phyloP scores from a whole-genome alignment of 106 monocot genomes.

The Dendrobium officinale region DNA sequence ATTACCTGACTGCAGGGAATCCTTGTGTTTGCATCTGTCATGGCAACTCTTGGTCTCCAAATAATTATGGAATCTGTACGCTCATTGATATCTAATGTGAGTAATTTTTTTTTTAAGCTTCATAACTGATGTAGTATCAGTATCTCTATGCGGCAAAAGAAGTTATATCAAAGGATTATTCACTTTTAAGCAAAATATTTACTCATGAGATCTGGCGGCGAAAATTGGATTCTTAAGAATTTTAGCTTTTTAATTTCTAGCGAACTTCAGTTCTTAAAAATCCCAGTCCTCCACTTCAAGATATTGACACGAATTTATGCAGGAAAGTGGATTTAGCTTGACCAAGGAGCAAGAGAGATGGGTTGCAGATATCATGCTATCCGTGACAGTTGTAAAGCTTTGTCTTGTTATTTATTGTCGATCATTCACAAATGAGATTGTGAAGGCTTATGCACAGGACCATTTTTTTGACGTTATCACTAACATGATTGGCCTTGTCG shows the following conservation, averaged over 20 bases:
- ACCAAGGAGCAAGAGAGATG: constrained; percentile 64
- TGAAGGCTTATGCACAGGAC: constrained; percentile 96
- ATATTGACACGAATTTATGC: neutral
- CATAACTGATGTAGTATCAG: neutral
- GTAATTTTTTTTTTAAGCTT: constrained; percentile 4
- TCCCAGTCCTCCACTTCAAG: neutral
- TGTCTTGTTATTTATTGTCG: constrained; percentile 68
- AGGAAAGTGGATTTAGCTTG: constrained; percentile 62
- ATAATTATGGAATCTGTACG: constrained; percentile 89
- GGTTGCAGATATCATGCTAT: constrained; percentile 70
- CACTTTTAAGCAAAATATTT: neutral
- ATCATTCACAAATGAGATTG: constrained; percentile 89
- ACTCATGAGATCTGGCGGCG: neutral
- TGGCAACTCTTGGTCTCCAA: constrained; percentile 96
- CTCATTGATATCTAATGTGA: constrained; percentile 71
- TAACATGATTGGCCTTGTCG: constrained; percentile 77
- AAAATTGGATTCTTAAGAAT: neutral
- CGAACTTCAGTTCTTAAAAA: neutral
- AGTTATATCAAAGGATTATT: neutral
- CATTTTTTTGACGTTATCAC: constrained; percentile 99
- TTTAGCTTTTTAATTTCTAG: neutral
- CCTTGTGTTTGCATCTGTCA: constrained; percentile 95
- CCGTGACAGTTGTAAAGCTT: constrained; percentile 79
- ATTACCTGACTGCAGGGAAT: constrained; percentile 55
- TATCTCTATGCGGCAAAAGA: neutral